Conservation (phyloP, 164 flowering plant genomes). For the Santalum album region DNA sequence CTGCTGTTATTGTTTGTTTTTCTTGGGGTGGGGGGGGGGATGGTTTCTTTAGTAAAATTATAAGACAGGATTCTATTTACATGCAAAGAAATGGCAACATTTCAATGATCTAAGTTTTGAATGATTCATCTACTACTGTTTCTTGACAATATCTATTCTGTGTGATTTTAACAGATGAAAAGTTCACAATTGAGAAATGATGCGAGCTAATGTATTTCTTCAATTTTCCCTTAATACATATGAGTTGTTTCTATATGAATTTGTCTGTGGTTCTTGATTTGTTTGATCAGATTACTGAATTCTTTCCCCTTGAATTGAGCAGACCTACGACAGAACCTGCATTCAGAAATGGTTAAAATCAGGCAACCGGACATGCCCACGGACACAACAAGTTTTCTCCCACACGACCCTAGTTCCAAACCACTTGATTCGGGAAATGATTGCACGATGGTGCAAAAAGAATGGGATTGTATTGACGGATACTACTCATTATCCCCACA, state of each 20-base stretch:
- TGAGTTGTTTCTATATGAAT: too few species aligned
- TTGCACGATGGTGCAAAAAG: conserved; percentile 53
- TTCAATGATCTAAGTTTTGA: too few species aligned
- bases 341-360: conserved; percentile 59
- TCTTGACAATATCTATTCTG: too few species aligned
- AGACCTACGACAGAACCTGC: conserved; percentile 69
- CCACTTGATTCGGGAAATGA: conserved; percentile 46
- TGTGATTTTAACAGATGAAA: too few species aligned
- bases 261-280: too few species aligned
- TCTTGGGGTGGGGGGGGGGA: not conserved
- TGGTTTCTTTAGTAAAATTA: not conserved
- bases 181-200: too few species aligned
- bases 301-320: conserved; percentile 10
- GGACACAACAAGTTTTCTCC: conserved; percentile 54
- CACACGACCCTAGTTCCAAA: conserved; percentile 63
- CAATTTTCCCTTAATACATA: too few species aligned
- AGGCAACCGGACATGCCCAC: conserved; percentile 62
- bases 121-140: too few species aligned
- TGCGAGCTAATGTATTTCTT: too few species aligned
- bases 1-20: not conserved
- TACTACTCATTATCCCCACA: conserved; percentile 14
- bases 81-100: too few species aligned
- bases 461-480: conserved; percentile 32
- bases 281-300: not conserved
- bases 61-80: not conserved